Percentiles rank a stretch among this genome's conserved stretches.
Conservation (phyloP, 2,329 filamentous ascomycete genomes). For the Dryadomyces quercivorus region DNA sequence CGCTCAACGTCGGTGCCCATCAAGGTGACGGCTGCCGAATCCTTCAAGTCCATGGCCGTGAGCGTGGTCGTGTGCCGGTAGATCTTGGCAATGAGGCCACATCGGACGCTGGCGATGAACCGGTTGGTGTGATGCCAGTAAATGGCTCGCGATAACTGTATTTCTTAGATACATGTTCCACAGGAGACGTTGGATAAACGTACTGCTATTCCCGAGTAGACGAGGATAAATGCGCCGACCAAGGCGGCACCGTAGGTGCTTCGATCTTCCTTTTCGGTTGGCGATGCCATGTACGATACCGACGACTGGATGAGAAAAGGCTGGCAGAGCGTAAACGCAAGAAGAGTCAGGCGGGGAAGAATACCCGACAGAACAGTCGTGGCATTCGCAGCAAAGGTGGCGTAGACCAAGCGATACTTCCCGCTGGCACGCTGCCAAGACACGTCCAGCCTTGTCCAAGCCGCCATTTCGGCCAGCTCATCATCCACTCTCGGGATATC, state of each 20-base stretch:
- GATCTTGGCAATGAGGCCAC: background rate
- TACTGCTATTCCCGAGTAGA: slow-evolving; percentile 27
- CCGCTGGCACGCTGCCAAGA: background rate
- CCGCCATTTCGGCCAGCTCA: background rate
- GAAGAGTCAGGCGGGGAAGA: slow-evolving; percentile 14
- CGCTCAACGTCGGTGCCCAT: slow-evolving; percentile 20
- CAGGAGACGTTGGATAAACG: background rate
- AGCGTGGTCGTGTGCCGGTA: background rate
- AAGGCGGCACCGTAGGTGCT: slow-evolving; percentile 20
- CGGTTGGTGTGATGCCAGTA: background rate
- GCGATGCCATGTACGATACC: slow-evolving; percentile 17
- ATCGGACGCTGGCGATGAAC: background rate
- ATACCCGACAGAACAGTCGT: background rate
- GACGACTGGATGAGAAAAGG: slow-evolving; percentile 18
- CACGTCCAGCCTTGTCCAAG: background rate
- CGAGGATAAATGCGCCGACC: slow-evolving; percentile 25
- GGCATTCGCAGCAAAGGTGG: background rate
- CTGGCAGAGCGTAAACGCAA: slow-evolving; percentile 19
- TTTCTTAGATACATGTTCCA: background rate
- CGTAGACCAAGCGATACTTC: background rate
- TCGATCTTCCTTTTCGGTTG: slow-evolving; percentile 12
- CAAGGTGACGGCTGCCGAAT: slow-evolving; percentile 15
- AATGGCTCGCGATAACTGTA: background rate
- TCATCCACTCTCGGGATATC: background rate
- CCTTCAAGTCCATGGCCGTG: background rate